Percentiles rank a stretch among this genome's conserved stretches.
phyloP scores from a whole-genome alignment of 768 basidiomycete genomes.

The Hydnomerulius pinastri region DNA sequence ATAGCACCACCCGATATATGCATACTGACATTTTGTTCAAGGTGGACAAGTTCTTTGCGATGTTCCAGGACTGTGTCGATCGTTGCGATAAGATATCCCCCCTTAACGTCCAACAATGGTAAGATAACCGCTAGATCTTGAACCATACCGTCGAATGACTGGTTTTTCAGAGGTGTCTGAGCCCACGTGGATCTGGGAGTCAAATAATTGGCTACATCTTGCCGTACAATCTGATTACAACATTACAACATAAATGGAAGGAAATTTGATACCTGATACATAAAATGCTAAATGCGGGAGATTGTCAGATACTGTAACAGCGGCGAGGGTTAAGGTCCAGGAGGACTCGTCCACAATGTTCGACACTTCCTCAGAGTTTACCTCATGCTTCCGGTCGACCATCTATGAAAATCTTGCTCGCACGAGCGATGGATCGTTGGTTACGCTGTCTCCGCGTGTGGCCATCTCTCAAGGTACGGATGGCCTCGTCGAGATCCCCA shows the following conservation, averaged over 20 bases:
- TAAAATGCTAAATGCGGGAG: background rate
- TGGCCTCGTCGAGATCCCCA: constrained; percentile 83
- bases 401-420: constrained; percentile 30
- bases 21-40: constrained; percentile 28
- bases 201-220: too few species aligned
- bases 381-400: constrained; percentile 21
- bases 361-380: background rate
- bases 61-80: constrained; percentile 61
- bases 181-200: too few species aligned
- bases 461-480: constrained; percentile 76
- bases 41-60: constrained; percentile 65
- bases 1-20: background rate
- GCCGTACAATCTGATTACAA: background rate
- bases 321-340: too few species aligned
- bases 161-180: too few species aligned
- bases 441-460: constrained; percentile 24
- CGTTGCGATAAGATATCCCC: constrained; percentile 63
- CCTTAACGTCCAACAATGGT: constrained; percentile 42
- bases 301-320: too few species aligned
- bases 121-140: background rate
- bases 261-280: background rate
- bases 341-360: too few species aligned
- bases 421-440: constrained; percentile 14
- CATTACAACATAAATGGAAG: background rate
- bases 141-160: background rate